Conservation (phyloP, 2,329 filamentous ascomycete genomes). For the Epichloe glyceriae region DNA sequence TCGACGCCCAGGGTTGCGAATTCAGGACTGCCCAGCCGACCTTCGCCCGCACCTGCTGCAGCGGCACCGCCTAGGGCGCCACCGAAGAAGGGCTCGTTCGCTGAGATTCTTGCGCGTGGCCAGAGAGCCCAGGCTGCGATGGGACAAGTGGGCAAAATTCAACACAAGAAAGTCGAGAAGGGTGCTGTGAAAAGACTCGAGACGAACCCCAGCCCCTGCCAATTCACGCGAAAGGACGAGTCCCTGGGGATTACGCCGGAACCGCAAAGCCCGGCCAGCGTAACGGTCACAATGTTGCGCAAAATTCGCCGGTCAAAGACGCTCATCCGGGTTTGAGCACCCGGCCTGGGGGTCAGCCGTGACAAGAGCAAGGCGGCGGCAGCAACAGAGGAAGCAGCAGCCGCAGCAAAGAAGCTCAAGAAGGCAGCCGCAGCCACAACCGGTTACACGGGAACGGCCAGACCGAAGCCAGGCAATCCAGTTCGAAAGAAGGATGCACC, state of each 20-base stretch:
- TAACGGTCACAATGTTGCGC: slow-evolving; percentile 11
- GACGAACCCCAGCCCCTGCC: slow-evolving; percentile 19
- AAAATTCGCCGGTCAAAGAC: slow-evolving; percentile 4
- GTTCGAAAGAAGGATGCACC: slow-evolving; percentile 20
- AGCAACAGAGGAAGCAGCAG: slow-evolving; percentile 13
- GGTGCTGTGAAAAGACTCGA: slow-evolving; percentile 37
- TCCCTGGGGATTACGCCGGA: slow-evolving; percentile 16
- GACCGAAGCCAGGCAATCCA: slow-evolving; percentile 33
- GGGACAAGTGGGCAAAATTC: slow-evolving; percentile 56
- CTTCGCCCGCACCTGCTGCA: slow-evolving; percentile 17
- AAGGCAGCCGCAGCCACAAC: slow-evolving; percentile 50
- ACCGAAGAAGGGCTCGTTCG: slow-evolving; percentile 61
- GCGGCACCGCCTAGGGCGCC: slow-evolving; percentile 28
- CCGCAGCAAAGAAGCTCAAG: slow-evolving; percentile 44
- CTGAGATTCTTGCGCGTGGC: slow-evolving; percentile 60
- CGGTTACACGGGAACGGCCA: slow-evolving; percentile 52
- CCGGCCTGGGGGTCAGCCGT: background rate
- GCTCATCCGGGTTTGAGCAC: slow-evolving; percentile 1
- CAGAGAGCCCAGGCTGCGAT: slow-evolving; percentile 50
- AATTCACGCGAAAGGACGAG: slow-evolving; percentile 15
- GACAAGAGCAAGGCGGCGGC: slow-evolving; percentile 8
- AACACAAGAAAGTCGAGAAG: slow-evolving; percentile 61
- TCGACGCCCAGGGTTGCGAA: slow-evolving; percentile 12
- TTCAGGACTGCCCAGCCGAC: slow-evolving; percentile 11
- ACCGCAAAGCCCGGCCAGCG: slow-evolving; percentile 18